A percentile compares a stretch with the other conserved stretches of the same genome.
These are phyloP conservation scores for Phyllosticta citrichinensis DNA, from an alignment of 2,329 filamentous ascomycete genomes.

Conservation along the genomic window DNA sequence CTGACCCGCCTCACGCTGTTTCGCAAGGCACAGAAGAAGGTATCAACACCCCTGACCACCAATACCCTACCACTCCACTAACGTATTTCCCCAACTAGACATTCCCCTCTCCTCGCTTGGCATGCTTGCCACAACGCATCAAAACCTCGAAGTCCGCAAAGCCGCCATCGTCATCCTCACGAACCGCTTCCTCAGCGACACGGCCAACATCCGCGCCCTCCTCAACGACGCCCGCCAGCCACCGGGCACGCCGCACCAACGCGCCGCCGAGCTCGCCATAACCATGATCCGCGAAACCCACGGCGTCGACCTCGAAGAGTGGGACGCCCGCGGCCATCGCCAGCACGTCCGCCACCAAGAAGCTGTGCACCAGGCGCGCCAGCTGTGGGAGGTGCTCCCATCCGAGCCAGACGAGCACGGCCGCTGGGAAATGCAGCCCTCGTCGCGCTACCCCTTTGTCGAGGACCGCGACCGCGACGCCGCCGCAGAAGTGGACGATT, in stretches of 20 bases:
- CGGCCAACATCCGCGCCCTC: slow-evolving; percentile 29
- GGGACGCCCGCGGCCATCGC: not conserved
- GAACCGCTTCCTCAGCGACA: slow-evolving; percentile 3
- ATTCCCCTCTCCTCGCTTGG: slow-evolving; percentile 33
- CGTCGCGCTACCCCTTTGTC: not conserved
- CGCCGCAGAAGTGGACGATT: not conserved
- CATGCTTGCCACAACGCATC: slow-evolving; percentile 27
- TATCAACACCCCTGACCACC: slow-evolving; percentile 32
- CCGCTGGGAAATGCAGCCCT: not conserved
- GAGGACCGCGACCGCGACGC: not conserved
- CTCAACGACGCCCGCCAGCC: slow-evolving; percentile 12
- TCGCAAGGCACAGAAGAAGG: slow-evolving; percentile 58
- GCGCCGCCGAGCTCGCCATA: slow-evolving; percentile 8
- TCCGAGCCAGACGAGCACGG: not conserved
- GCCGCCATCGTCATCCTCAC: slow-evolving; percentile 13
- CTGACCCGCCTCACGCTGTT: slow-evolving; percentile 42
- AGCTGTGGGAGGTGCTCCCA: not conserved
- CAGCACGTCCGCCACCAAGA: not conserved
- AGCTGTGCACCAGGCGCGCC: not conserved
- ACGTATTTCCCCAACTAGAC: slow-evolving; percentile 15
- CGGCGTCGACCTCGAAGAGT: slow-evolving; percentile 8
- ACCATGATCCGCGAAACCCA: slow-evolving; percentile 4
- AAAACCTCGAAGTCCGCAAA: slow-evolving; percentile 35
- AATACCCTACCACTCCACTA: slow-evolving; percentile 37
- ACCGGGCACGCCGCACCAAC: slow-evolving; percentile 1